phyloP scores from a whole-genome alignment of 768 basidiomycete genomes.

The Kondoa subrosea region DNA sequence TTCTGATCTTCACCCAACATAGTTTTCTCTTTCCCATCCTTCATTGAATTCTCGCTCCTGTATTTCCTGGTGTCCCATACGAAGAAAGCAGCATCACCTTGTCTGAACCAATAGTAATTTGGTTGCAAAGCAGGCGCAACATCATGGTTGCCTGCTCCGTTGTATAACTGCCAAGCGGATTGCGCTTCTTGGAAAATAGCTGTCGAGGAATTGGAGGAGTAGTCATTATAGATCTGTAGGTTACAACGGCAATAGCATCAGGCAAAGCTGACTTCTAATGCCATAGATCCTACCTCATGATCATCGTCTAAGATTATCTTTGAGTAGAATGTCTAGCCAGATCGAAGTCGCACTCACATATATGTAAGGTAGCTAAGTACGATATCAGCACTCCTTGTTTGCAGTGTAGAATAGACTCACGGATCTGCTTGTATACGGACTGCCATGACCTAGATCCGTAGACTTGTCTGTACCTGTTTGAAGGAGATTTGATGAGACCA shows the following conservation, averaged over 20 bases:
- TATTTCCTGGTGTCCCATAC: conserved; percentile 57
- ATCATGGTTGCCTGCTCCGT: conserved; percentile 38
- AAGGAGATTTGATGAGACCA: too few relatives aligned
- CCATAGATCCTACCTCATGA: conserved; percentile 41
- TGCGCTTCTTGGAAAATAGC: conserved; percentile 43
- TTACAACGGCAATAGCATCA: conserved; percentile 24
- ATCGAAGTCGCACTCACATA: neutral
- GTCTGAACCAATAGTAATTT: conserved; percentile 41
- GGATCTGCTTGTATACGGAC: conserved; percentile 51
- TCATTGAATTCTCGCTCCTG: conserved; percentile 36
- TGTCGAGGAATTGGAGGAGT: conserved; percentile 43
- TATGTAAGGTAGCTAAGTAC: neutral
- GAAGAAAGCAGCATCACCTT: conserved; percentile 57
- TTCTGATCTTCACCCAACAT: conserved; percentile 58
- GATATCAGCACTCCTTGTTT: too few relatives aligned
- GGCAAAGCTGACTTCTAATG: neutral
- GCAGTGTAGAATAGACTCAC: conserved; percentile 43
- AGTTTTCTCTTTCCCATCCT: conserved; percentile 37
- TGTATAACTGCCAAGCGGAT: conserved; percentile 47
- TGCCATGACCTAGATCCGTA: conserved; percentile 50
- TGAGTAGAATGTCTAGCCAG: neutral
- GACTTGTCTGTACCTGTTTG: conserved; percentile 54
- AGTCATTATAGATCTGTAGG: conserved; percentile 44
- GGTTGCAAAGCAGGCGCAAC: conserved; percentile 7
- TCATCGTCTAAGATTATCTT: conserved; percentile 7